Percentiles rank a stretch among this genome's conserved stretches.
phyloP scores from a whole-genome alignment of 2,329 filamentous ascomycete species.

The Catunica adiposa region DNA sequence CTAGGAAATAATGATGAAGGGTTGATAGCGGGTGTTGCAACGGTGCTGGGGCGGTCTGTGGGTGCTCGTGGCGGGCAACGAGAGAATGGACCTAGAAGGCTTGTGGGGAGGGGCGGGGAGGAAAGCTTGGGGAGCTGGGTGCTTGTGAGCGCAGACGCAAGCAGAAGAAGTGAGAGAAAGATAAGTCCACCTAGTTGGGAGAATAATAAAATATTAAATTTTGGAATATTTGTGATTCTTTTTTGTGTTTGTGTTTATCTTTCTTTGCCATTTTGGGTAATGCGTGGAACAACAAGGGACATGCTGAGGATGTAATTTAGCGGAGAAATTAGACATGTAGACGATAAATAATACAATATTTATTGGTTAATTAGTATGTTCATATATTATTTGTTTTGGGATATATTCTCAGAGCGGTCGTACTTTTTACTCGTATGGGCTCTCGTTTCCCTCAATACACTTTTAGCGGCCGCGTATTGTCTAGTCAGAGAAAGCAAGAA shows the following conservation, averaged over 20 bases:
- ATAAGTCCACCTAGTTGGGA: no score
- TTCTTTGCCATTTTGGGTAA: background rate
- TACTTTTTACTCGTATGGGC: background rate
- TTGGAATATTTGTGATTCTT: background rate
- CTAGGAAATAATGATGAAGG: background rate
- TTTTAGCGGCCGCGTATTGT: constrained; percentile 1
- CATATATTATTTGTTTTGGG: background rate
- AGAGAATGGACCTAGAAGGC: background rate
- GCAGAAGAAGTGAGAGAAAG: no score
- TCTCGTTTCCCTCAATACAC: background rate
- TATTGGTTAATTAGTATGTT: no score
- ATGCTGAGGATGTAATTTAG: background rate
- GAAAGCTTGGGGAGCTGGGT: background rate
- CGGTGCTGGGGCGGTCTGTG: constrained; percentile 1
- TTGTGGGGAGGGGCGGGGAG: background rate
- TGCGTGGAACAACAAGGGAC: background rate
- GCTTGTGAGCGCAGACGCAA: background rate
- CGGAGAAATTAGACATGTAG: background rate
- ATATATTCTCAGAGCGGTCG: background rate
- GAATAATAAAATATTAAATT: background rate
- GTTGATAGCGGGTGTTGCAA: background rate
- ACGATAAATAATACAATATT: background rate
- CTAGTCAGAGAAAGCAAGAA: constrained; percentile 9
- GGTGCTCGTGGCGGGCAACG: background rate
- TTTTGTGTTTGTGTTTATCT: constrained; percentile 2